A percentile compares a stretch with the other conserved stretches of the same genome.
These are phyloP conservation scores for Raphanus raphanistrum DNA, from an alignment of 345 rosid species.

Conservation along the genomic window DNA sequence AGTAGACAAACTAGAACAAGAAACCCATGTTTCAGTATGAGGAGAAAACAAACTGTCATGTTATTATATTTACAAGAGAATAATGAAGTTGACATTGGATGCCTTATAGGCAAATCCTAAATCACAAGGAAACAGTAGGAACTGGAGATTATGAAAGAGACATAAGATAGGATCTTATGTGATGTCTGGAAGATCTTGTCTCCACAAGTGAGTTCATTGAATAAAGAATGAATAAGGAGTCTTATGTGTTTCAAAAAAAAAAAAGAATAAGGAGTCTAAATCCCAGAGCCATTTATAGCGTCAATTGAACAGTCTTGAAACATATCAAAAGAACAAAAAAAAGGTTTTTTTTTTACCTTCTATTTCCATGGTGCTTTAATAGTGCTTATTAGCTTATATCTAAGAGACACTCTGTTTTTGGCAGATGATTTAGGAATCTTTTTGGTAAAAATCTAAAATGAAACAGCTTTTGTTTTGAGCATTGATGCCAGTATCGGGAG, in stretches of 20 bases:
- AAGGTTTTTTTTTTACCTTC: not conserved
- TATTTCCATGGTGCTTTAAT: not conserved
- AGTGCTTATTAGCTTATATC: not conserved
- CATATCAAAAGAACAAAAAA: not conserved
- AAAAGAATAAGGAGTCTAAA: not conserved
- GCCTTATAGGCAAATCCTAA: conserved; percentile 20
- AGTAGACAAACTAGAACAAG: not conserved
- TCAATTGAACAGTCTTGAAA: not conserved
- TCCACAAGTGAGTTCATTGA: not conserved
- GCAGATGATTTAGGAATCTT: not conserved
- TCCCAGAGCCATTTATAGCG: not conserved
- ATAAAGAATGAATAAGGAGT: not conserved
- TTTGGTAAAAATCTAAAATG: no score
- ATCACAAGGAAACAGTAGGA: conserved; percentile 22
- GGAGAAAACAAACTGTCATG: not conserved
- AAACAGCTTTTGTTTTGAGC: not conserved
- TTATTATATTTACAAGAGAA: not conserved
- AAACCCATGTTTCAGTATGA: conserved; percentile 1
- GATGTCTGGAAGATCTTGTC: conserved; percentile 25
- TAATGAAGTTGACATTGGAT: conserved; percentile 32
- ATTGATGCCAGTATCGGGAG: not conserved
- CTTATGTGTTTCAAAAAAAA: not conserved
- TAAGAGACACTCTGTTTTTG: not conserved
- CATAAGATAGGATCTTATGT: conserved; percentile 23
- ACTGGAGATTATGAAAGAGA: conserved; percentile 14